phyloP scores from a whole-genome alignment of 441 rosid species.

The Bruguiera hainesii region DNA sequence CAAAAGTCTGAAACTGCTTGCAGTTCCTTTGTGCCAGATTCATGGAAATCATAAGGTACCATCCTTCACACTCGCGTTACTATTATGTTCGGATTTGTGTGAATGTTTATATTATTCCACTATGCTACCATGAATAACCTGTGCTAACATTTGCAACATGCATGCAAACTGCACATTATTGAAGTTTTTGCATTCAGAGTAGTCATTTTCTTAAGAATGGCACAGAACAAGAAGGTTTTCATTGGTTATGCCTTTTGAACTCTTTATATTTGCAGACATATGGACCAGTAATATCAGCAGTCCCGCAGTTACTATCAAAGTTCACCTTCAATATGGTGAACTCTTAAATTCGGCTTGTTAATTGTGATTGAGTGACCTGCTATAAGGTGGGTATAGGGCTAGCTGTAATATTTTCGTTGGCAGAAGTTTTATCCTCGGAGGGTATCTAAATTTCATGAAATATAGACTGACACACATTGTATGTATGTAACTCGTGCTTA shows the following conservation, averaged over 20 bases:
- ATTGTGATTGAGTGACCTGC: not conserved
- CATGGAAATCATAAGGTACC: slow-evolving; percentile 67
- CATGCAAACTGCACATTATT: no score
- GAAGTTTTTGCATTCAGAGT: no score
- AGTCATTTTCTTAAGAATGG: no score
- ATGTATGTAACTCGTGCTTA: not conserved
- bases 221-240: not conserved
- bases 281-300: slow-evolving; percentile 65
- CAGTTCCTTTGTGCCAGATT: slow-evolving; percentile 74
- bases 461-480: not conserved
- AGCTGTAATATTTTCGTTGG: not conserved
- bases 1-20: slow-evolving; percentile 67
- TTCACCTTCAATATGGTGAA: slow-evolving; percentile 65
- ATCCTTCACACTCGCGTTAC: not conserved
- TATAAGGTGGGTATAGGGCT: not conserved
- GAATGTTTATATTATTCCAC: not conserved
- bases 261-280: slow-evolving; percentile 50
- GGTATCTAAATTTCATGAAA: slow-evolving; percentile 4
- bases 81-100: not conserved
- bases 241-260: not conserved
- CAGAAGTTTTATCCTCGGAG: slow-evolving; percentile 4
- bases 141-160: no score
- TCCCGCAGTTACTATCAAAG: slow-evolving; percentile 74
- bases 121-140: not conserved
- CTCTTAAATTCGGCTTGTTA: slow-evolving; percentile 9